Conservation (phyloP, 768 basidiomycete species). For the Mycena galericulata region DNA sequence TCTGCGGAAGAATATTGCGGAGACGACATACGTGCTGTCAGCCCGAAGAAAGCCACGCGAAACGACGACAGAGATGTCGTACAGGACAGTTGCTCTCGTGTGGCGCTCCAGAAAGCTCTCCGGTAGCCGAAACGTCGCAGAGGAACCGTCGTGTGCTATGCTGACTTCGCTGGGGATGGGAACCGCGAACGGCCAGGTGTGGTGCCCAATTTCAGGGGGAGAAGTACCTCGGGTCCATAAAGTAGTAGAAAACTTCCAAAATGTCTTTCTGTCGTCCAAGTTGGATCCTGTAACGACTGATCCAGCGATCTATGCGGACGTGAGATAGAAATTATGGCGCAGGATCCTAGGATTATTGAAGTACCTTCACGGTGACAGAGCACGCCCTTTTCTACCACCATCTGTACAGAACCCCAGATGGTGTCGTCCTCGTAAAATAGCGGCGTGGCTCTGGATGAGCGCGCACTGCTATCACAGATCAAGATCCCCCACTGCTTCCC, state of each 20-base stretch:
- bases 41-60: not conserved
- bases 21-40: not conserved
- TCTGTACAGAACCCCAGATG: not conserved
- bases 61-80: slow-evolving; percentile 7
- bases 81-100: slow-evolving; percentile 6
- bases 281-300: slow-evolving; percentile 2
- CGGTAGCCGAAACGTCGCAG: not conserved
- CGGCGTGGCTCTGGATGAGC: not conserved
- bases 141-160: not conserved
- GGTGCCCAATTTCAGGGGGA: not conserved
- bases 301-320: not conserved
- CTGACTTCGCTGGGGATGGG: not conserved
- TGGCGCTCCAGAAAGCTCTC: slow-evolving; percentile 20
- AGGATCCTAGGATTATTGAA: no score
- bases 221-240: slow-evolving; percentile 8
- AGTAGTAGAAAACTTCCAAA: not conserved
- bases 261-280: not conserved
- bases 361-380: slow-evolving; percentile 8
- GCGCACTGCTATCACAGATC: not conserved
- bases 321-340: no score
- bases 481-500: slow-evolving; percentile 12
- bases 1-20: not conserved
- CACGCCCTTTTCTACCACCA: not conserved
- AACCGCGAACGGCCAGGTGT: slow-evolving; percentile 11
- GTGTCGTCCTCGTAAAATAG: slow-evolving; percentile 16